These are phyloP conservation scores for Leptographium galeiforme DNA, from an alignment of 2,329 filamentous ascomycete species.

Conservation along the genomic window DNA sequence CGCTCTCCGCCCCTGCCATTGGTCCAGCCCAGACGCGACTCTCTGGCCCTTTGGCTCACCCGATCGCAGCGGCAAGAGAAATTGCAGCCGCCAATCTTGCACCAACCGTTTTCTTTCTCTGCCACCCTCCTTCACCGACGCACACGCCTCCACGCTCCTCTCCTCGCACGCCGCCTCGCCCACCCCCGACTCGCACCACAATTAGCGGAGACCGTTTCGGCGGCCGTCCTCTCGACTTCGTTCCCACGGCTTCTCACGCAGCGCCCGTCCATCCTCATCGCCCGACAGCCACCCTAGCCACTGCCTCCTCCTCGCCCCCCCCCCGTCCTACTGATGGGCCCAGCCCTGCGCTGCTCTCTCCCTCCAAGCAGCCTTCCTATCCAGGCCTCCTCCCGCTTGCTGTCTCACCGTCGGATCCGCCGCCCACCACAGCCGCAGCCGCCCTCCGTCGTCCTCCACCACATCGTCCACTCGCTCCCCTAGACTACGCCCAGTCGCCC, in stretches of 20 bases:
- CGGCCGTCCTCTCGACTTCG: constrained; percentile 27
- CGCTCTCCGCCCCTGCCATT: constrained; percentile 4
- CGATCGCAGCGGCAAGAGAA: constrained; percentile 5
- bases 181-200: neutral
- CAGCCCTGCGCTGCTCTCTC: constrained; percentile 9
- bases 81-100: constrained; percentile 3
- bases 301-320: neutral
- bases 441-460: neutral
- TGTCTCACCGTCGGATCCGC: neutral
- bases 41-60: constrained; percentile 2
- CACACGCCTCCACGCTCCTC: neutral
- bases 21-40: constrained; percentile 3
- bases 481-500: constrained; percentile 21
- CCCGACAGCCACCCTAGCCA: constrained; percentile 5
- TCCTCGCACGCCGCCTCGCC: neutral
- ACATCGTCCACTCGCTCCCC: constrained; percentile 4
- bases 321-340: neutral
- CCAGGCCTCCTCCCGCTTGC: constrained; percentile 13
- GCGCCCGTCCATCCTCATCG: constrained; percentile 12
- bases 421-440: neutral
- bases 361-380: constrained; percentile 20
- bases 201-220: constrained; percentile 27
- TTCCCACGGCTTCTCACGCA: constrained; percentile 36
- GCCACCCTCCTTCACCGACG: neutral
- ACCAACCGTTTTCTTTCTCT: neutral